Base-by-base conservation (phyloP, 2,329 filamentous ascomycete species). In the Calonectria pseudoreteaudii region DNA sequence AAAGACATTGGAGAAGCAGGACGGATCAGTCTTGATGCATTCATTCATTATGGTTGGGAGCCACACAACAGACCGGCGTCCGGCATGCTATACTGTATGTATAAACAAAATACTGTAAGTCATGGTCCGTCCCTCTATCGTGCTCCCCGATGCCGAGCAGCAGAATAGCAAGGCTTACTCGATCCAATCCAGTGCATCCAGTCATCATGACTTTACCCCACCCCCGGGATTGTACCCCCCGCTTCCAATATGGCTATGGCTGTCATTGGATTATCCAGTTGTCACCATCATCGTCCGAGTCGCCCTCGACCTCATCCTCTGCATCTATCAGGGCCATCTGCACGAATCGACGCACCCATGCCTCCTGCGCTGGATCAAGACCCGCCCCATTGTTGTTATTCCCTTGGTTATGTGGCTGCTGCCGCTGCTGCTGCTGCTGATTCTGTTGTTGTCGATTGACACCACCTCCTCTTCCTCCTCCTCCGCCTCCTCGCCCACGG, bases 271-370 rank as follows among this genome's bases (percentile, higher is more conserved):
- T 80, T 73, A 78, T 70, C 77, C 77, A 80, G 62, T 79, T 75
- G 68, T 76, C 80, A n/a, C 74, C 79, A 31, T 85, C 83, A 30
- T 82, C 80, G 71, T 83, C 83, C 49, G 80, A 84, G 70, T 86
- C 87, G 50, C 85, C 87, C 64, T 88, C 87, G 68, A 85, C 82
- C 66, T 87, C 84, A 78, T 90, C 86, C 80, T 91, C 89, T 75
- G 87, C 84, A 76, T 91, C 89, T 41, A 87, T 83, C 68, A 91
- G 83, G 4, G 89, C 89, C 77, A 90, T 85, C 80, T 87, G 86
- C 64, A 91, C 88, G 79, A 91, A 91, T 68, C 86, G 86, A 62
- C 88, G 85, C 56, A 91, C 84, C 89, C 89, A 91, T 41, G 87
- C 88, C 75, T 85, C 85, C 71, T 90, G 86, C 26, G 80, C 82